phyloP scores from a whole-genome alignment of 805 yeast genomes.

The Pichia heedii region DNA sequence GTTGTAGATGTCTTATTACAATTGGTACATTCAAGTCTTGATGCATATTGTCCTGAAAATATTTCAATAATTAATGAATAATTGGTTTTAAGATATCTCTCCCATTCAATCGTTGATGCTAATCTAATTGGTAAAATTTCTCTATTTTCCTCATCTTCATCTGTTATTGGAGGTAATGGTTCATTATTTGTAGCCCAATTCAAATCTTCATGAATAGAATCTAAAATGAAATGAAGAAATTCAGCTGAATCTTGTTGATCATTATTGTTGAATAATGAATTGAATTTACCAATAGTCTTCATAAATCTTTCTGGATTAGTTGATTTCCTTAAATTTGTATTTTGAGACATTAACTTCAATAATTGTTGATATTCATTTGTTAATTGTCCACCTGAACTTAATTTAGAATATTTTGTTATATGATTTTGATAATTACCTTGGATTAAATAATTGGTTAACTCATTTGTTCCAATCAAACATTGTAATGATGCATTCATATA shows the following conservation, averaged over 20 bases:
- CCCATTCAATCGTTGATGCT: slow-evolving; percentile 91
- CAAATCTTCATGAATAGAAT: slow-evolving; percentile 75
- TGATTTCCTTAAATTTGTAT: slow-evolving; percentile 18
- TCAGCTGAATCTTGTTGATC: slow-evolving; percentile 87
- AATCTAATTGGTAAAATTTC: slow-evolving; percentile 67
- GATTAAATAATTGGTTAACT: slow-evolving; percentile 54
- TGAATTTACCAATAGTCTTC: slow-evolving; percentile 55
- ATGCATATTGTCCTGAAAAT: slow-evolving; percentile 83
- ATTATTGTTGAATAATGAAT: slow-evolving; percentile 50
- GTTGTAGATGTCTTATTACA: slow-evolving; percentile 79
- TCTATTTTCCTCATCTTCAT: slow-evolving; percentile 59
- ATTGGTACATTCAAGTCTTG: slow-evolving; percentile 63
- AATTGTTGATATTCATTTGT: slow-evolving; percentile 52
- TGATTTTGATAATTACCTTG: slow-evolving; percentile 52
- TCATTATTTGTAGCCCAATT: slow-evolving; percentile 53
- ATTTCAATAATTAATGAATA: slow-evolving; percentile 71
- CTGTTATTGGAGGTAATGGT: slow-evolving; percentile 46
- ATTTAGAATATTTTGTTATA: slow-evolving; percentile 59
- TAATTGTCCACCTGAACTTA: slow-evolving; percentile 76
- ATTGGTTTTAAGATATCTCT: slow-evolving; percentile 68
- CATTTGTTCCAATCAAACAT: slow-evolving; percentile 68
- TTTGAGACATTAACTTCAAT: slow-evolving; percentile 33
- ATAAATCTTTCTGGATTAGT: slow-evolving; percentile 36
- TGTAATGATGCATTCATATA: slow-evolving; percentile 90
- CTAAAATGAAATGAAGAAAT: slow-evolving; percentile 64